Evolutionary conservation across 2,329 filamentous ascomycete genomes (phyloP).

Genomic region (Sclerotinia sclerotiorum): DNA sequence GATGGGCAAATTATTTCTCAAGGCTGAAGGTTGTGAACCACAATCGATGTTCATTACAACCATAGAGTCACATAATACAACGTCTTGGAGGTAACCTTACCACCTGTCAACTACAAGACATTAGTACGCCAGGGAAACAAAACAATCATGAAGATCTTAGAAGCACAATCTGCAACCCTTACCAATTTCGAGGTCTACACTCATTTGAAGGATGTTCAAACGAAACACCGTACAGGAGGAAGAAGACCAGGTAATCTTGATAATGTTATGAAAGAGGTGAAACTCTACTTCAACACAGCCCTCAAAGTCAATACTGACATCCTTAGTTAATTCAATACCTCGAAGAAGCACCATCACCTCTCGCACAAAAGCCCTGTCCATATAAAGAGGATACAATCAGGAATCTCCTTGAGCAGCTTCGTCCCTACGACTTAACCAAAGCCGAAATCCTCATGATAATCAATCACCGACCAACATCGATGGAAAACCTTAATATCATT

Average conservation of each 20-base stretch:
- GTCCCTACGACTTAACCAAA: conserved; percentile 62
- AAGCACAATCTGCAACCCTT: conserved; percentile 67
- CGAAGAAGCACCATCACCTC: conserved; percentile 53
- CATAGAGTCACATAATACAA: neutral
- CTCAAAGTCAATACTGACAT: neutral
- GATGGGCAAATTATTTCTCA: conserved; percentile 21
- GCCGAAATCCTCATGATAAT: conserved; percentile 68
- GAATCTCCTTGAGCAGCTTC: conserved; percentile 55
- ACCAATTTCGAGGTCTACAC: conserved; percentile 73
- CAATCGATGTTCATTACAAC: conserved; percentile 2
- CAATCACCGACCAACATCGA: conserved; percentile 60
- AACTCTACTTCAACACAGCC: conserved; percentile 25
- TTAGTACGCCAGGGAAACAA: neutral
- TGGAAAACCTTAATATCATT: conserved; percentile 59
- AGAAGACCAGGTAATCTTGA: conserved; percentile 27
- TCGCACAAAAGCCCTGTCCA: conserved; percentile 43
- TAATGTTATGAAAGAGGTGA: conserved; percentile 64
- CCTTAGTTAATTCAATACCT: conserved; percentile 62
- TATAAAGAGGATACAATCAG: conserved; percentile 55
- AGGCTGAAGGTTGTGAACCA: conserved; percentile 23
- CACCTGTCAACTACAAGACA: neutral
- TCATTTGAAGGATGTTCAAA: conserved; percentile 59
- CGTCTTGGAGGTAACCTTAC: conserved; percentile 1
- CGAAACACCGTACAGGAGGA: conserved; percentile 19
- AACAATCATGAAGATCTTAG: conserved; percentile 62